Conservation (phyloP, 2,329 filamentous ascomycete genomes). For the Aureobasidium pullulans region DNA sequence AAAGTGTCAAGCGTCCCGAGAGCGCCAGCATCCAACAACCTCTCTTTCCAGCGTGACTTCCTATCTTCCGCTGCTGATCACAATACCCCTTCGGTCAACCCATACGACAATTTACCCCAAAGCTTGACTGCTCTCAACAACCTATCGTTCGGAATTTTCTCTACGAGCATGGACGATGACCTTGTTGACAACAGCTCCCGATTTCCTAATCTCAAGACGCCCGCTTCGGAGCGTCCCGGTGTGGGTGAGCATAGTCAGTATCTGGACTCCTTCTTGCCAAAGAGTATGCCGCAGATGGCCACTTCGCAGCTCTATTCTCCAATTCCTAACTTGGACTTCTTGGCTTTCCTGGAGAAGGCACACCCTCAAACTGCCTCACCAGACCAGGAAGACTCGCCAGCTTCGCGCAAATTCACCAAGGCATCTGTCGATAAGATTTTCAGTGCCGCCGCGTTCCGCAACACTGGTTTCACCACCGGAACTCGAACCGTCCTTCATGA, state of each 20-base stretch:
- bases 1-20: background rate
- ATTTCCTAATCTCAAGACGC: background rate
- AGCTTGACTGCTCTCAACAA: background rate
- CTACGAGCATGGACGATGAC: background rate
- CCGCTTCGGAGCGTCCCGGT: background rate
- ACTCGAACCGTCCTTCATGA: conserved; percentile 25
- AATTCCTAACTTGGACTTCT: background rate
- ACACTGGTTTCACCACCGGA: background rate
- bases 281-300: background rate
- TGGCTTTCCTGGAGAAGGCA: background rate
- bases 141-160: background rate
- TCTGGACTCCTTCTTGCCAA: background rate
- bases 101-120: background rate
- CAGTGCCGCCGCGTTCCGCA: background rate
- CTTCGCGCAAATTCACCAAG: conserved; percentile 19
- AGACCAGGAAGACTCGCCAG: background rate
- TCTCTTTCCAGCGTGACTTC: background rate
- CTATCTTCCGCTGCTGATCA: background rate
- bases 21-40: background rate
- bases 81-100: background rate
- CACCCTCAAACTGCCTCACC: background rate
- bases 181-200: background rate
- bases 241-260: background rate
- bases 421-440: conserved; percentile 22
- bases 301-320: background rate